Evolutionary conservation across 768 basidiomycete species (phyloP), one percentile per base, ranked within the genome.

Genomic region (Auricularia sp.): DNA sequence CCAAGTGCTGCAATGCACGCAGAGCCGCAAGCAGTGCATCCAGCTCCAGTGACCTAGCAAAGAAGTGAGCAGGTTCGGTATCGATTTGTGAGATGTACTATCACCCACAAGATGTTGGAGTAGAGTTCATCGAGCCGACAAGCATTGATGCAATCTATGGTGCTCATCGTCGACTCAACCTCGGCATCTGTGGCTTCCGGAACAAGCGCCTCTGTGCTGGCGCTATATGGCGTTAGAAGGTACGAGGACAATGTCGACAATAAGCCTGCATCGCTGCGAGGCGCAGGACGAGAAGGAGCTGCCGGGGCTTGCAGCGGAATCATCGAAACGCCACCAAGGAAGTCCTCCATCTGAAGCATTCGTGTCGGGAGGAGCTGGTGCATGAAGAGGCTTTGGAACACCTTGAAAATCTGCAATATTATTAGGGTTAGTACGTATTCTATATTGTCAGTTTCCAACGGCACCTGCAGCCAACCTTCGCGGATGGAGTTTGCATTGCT

Each of bases 311-410:
- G 86, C 54, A 98, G 80, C 33, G 97, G 96, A 69, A 98, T 98
- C 79, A 87, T 88, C 6, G 92, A 90, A 36, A 87, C 85, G 16
- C 94, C 95, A n/a, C 93, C 93, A 8, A 98, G 82, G 78, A 99
- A 98, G 72, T 98, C 97, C 72, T 97, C 96, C 91, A 97, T 95
- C 73, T 96, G 93, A 11, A 97, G 77, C 89, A 99, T 91, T 61
- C 88, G 81, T 10, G 81, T 85, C 0, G 97, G 97, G 18, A 99
- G 79, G 33, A 98, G 80, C 18, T 95, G 95, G 72, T 98, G 91
- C 58, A 98, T 75, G 77, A 98, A 99, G 29, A 99, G 79, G 39
- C 94, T 97, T 71, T 95, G 90, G 76, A 96, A 95, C 87, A 98
- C 98, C 74, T 98, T 96, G 70, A 99, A 98, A 63, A 99, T 93